Base-by-base conservation (phyloP, 805 yeast species). In the Komagataella kurtzmanii region DNA sequence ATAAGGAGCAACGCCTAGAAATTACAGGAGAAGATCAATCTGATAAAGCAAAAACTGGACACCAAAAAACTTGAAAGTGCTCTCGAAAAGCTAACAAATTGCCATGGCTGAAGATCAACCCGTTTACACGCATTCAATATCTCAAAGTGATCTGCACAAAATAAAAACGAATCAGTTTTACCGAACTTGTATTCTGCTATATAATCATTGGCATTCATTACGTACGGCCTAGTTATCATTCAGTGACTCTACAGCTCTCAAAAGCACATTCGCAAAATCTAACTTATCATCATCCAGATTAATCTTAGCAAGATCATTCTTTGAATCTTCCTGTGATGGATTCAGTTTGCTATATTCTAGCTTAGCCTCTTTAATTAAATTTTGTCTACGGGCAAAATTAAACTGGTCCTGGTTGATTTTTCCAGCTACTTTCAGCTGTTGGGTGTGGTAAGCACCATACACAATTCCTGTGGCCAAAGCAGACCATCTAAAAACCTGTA, bases 201-300 rank as follows among this genome's bases (percentile, higher is more conserved):
- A 19, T n/a, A 23, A 17, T 44, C n/a, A 24, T 47, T 43, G 24
- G 17, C 19, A 45, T 49, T 17, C 45, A 17, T n/a, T 23, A 10
- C 36, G 19, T 45, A 46, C 49, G 30, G 50, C 53, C 58, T 57
- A 58, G 50, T 54, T 58, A 46, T 60, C 69, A 61, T 69, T 68
- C 57, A 76, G 63, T 52, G 79, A 76, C 59, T 79, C 83, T 58
- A 85, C 76, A 60, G 84, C 80, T 50, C 80, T 73, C 64, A 83
- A 75, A 61, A 85, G 78, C 49, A 80, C 85, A 57, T 73, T 71
- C 51, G 80, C 97, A 61, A 85, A 77, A 67, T 90, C 98, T 68
- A 88, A 78, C 72, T 89, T 85, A 58, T 95, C 93, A 70, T 89
- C 96, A 62, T 88, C 91, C 66, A 89, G 75, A 71, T 90, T 77